Conservation (phyloP, 352 stramenopile genomes). For the Pythium brassicae region DNA sequence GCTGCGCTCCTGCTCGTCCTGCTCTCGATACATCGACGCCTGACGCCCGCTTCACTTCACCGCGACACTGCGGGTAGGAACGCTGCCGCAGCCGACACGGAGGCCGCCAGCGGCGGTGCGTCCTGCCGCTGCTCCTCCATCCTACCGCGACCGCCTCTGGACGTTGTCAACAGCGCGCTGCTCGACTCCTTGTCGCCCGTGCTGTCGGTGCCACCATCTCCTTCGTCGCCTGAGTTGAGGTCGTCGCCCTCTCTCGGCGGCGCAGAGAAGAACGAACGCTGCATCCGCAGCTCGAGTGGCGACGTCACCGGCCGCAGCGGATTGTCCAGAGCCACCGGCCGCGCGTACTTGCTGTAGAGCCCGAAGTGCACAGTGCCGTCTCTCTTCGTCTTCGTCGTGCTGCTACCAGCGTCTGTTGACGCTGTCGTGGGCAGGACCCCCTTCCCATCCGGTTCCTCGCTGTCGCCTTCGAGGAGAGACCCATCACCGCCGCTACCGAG, state of each 20-base stretch:
- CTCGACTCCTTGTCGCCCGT: neutral
- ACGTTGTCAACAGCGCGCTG: neutral
- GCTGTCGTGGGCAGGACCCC: neutral
- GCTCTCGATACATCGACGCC: no score
- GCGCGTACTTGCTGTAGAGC: constrained; percentile 38
- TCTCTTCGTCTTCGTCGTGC: neutral
- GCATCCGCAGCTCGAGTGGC: constrained; percentile 26
- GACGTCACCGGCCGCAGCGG: constrained; percentile 24
- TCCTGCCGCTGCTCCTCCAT: neutral
- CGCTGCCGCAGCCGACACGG: neutral
- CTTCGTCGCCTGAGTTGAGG: neutral
- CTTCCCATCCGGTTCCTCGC: neutral
- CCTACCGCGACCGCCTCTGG: neutral
- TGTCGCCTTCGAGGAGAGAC: neutral
- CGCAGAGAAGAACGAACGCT: constrained; percentile 25
- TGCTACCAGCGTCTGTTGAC: neutral
- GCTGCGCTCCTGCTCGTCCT: no score
- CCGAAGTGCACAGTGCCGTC: constrained; percentile 19
- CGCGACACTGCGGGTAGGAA: neutral
- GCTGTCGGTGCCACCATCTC: neutral
- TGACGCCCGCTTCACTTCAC: neutral
- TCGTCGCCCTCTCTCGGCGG: neutral
- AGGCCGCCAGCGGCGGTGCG: neutral
- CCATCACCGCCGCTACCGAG: constrained; percentile 5
- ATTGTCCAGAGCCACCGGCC: constrained; percentile 11